phyloP scores from a whole-genome alignment of 495 filamentous ascomycete genomes.

The Baudoinia panamericana region DNA sequence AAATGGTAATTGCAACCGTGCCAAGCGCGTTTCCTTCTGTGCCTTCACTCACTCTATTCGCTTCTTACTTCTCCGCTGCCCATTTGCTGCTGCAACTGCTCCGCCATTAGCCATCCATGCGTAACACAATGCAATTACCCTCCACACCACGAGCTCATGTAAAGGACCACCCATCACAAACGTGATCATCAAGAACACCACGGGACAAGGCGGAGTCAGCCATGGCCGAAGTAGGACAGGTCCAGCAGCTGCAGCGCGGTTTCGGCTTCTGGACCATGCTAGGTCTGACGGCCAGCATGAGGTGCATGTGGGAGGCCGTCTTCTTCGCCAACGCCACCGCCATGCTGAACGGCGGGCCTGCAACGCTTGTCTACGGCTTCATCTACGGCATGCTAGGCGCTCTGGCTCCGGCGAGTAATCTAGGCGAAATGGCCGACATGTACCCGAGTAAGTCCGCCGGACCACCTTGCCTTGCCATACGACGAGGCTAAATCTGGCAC shows the following conservation, averaged over 20 bases:
- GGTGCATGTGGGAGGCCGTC: slow-evolving; percentile 15
- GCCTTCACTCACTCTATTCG: too few relatives aligned
- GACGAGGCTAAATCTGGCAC: not conserved
- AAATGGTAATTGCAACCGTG: too few relatives aligned
- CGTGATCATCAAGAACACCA: too few relatives aligned
- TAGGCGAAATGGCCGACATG: slow-evolving; percentile 5
- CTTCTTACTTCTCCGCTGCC: too few relatives aligned
- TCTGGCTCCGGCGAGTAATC: not conserved
- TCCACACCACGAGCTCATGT: too few relatives aligned
- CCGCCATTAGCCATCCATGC: too few relatives aligned
- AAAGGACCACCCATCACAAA: too few relatives aligned
- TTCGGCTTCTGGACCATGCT: slow-evolving; percentile 12
- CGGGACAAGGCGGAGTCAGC: too few relatives aligned
- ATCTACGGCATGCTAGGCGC: slow-evolving; percentile 6
- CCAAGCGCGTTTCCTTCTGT: too few relatives aligned
- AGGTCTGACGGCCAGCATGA: slow-evolving; percentile 10
- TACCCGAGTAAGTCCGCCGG: slow-evolving; percentile 1
- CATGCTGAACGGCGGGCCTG: slow-evolving; percentile 12
- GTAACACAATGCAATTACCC: too few relatives aligned
- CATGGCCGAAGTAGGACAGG: slow-evolving; percentile 2
- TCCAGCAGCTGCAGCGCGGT: slow-evolving; percentile 9
- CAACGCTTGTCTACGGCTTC: slow-evolving; percentile 9
- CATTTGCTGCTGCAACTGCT: too few relatives aligned
- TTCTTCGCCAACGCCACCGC: slow-evolving; percentile 10
- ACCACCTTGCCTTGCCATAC: not conserved